These are phyloP conservation scores for Fusarium metavorans DNA, from an alignment of 2,329 filamentous ascomycete species.

Conservation along the genomic window DNA sequence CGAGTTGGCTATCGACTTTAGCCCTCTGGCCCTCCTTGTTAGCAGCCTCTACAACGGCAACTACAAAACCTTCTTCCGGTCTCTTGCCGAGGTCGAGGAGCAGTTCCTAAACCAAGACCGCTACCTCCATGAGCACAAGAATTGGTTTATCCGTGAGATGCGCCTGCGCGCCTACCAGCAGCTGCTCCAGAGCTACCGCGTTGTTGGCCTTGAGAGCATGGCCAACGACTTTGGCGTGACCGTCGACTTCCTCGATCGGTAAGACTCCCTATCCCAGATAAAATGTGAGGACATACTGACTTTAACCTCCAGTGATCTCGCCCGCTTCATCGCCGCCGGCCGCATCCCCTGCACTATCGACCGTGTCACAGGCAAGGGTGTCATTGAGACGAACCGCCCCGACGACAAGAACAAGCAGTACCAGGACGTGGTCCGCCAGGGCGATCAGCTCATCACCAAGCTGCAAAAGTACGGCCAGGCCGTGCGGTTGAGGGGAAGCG, in stretches of 20 bases:
- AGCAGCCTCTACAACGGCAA: conserved; percentile 92
- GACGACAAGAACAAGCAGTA: conserved; percentile 99
- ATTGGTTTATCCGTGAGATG: conserved; percentile 99
- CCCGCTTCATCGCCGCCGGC: conserved; percentile 95
- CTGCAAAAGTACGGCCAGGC: conserved; percentile 99
- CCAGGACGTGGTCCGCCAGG: conserved; percentile 96
- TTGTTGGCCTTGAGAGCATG: conserved; percentile 98
- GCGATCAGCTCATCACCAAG: conserved; percentile 98
- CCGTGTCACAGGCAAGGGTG: conserved; percentile 92
- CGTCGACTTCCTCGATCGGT: conserved; percentile 96
- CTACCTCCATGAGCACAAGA: conserved; percentile 94
- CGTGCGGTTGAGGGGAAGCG: conserved; percentile 92
- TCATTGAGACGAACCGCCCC: conserved; percentile 97
- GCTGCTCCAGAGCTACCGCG: conserved; percentile 94
- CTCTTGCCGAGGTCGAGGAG: conserved; percentile 90
- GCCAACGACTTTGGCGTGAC: conserved; percentile 96
- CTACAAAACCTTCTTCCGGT: conserved; percentile 94
- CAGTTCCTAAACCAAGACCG: conserved; percentile 94
- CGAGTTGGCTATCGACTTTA: conserved; percentile 89
- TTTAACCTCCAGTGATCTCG: conserved; percentile 76
- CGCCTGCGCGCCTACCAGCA: conserved; percentile 95
- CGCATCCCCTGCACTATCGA: conserved; percentile 98
- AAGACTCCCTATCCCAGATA: conserved; percentile 51
- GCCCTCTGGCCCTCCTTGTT: conserved; percentile 86
- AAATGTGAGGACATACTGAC: conserved; percentile 4